These are phyloP conservation scores for Candida michaelii DNA, from an alignment of 805 yeast species.

Conservation along the genomic window DNA sequence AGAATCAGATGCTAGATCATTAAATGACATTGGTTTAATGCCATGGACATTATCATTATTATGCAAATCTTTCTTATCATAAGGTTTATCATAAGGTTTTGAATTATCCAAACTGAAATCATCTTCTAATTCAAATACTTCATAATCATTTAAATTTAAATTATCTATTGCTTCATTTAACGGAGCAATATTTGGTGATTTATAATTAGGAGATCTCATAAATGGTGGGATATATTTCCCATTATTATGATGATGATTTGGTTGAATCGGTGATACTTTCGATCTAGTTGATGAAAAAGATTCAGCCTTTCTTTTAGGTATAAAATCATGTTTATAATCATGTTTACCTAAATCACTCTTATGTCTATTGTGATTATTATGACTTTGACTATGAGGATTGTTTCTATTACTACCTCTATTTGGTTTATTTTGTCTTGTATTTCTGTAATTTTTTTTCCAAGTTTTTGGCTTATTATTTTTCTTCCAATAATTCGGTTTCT, in stretches of 20 bases:
- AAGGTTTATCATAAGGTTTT: constrained; percentile 9
- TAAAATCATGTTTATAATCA: background rate
- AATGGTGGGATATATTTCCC: constrained; percentile 45
- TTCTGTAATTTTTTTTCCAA: constrained; percentile 17
- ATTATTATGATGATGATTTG: constrained; percentile 12
- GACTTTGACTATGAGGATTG: constrained; percentile 7
- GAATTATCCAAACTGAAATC: constrained; percentile 24
- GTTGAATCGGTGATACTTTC: constrained; percentile 1
- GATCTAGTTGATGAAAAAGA: constrained; percentile 23
- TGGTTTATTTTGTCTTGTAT: constrained; percentile 8
- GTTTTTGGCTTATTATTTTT: constrained; percentile 17
- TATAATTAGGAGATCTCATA: constrained; percentile 37
- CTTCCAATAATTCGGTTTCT: constrained; percentile 19
- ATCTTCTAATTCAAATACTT: constrained; percentile 45
- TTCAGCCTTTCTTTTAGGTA: constrained; percentile 20
- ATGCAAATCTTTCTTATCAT: constrained; percentile 8
- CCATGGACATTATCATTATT: constrained; percentile 1
- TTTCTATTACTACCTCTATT: constrained; percentile 2
- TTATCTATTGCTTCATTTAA: constrained; percentile 38
- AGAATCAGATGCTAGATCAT: constrained; percentile 15
- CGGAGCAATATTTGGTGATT: constrained; percentile 34
- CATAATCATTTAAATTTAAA: constrained; percentile 29
- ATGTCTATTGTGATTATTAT: constrained; percentile 9
- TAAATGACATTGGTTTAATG: constrained; percentile 15
- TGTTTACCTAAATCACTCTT: constrained; percentile 12